A percentile compares a stretch with the other conserved stretches of the same genome.
Conservation (phyloP, 1,284 basidiomycete genomes). For the Coniferiporia sulphurascens region DNA sequence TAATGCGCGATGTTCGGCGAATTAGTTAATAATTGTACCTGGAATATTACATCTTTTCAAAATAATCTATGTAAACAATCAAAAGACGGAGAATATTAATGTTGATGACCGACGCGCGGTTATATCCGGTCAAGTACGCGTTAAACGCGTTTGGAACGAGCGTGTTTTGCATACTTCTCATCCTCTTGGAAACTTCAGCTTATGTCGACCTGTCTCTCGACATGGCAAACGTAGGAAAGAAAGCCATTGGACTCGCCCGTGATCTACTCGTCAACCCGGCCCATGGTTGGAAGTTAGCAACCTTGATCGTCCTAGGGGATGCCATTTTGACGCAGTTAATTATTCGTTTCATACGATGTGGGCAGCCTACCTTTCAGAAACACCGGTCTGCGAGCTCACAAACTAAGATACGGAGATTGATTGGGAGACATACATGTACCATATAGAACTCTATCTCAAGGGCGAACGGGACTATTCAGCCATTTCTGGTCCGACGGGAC, state of each 20-base stretch:
- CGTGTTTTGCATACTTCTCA: too few species aligned
- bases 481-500: conserved; percentile 89
- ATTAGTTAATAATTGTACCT: too few species aligned
- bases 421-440: conserved; percentile 90
- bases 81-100: too few species aligned
- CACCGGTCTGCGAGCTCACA: conserved; percentile 7
- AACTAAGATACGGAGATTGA: conserved; percentile 96
- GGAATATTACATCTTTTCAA: too few species aligned
- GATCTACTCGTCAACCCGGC: conserved; percentile 44
- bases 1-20: background rate
- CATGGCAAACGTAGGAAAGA: background rate
- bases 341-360: conserved; percentile 77
- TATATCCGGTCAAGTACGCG: too few species aligned
- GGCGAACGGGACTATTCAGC: conserved; percentile 86
- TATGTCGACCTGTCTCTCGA: too few species aligned
- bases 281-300: conserved; percentile 64
- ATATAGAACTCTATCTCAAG: conserved; percentile 72
- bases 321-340: conserved; percentile 70
- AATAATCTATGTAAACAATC: too few species aligned
- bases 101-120: too few species aligned
- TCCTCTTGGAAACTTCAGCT: too few species aligned
- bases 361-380: conserved; percentile 29
- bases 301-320: conserved; percentile 67
- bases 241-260: conserved; percentile 27
- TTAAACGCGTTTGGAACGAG: too few species aligned